Evolutionary conservation across 2,329 filamentous ascomycete genomes (phyloP).

Genomic region (Cladosporium sp.): DNA sequence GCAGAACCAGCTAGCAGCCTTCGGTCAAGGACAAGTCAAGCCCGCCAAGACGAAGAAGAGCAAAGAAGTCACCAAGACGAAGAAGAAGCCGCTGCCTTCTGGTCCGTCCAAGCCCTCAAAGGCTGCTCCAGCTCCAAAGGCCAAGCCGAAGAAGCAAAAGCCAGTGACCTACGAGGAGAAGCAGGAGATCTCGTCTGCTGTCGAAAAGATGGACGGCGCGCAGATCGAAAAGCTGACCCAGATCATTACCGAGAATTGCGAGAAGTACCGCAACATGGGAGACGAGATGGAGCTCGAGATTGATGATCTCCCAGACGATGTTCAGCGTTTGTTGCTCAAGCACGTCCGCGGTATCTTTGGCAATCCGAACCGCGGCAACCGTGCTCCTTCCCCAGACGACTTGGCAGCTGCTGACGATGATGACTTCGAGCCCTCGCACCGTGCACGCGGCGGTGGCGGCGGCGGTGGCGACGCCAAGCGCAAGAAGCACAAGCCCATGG

Average conservation of each 20-base stretch:
- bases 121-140: constrained; percentile 24
- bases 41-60: constrained; percentile 34
- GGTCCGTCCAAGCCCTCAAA: constrained; percentile 15
- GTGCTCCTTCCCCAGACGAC: constrained; percentile 27
- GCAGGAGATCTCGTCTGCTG: constrained; percentile 68
- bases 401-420: constrained; percentile 42
- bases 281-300: constrained; percentile 64
- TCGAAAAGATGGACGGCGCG: constrained; percentile 63
- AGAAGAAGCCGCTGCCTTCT: constrained; percentile 17
- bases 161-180: constrained; percentile 78
- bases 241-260: constrained; percentile 81
- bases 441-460: constrained; percentile 19
- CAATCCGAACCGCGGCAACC: constrained; percentile 23
- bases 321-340: constrained; percentile 52
- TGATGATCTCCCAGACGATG: constrained; percentile 53
- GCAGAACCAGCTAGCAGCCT: constrained; percentile 34
- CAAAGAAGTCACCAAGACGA: constrained; percentile 17
- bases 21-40: constrained; percentile 42
- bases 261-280: constrained; percentile 59
- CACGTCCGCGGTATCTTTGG: constrained; percentile 47
- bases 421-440: constrained; percentile 42
- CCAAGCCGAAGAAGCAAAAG: constrained; percentile 56
- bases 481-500: constrained; percentile 76
- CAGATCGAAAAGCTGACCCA: constrained; percentile 77
- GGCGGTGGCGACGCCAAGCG: constrained; percentile 45